Percentiles rank a stretch among this genome's conserved stretches.
phyloP scores from a whole-genome alignment of 2,329 filamentous ascomycete genomes.

The Fusarium coffeatum region DNA sequence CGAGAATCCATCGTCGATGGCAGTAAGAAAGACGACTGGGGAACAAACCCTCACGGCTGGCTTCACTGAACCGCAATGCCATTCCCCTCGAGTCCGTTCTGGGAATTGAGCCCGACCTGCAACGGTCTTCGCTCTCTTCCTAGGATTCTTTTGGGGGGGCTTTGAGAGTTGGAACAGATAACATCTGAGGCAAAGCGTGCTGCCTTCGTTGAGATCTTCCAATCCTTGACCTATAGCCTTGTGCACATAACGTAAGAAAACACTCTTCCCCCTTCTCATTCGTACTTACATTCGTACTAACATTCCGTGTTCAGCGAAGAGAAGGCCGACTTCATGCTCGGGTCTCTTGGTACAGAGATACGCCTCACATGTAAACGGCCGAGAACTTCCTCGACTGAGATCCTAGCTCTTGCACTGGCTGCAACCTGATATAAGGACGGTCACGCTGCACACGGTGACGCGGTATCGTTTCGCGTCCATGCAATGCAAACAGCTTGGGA shows the following conservation, averaged over 20 bases:
- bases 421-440: too few relatives aligned
- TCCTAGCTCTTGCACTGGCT: neutral
- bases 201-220: neutral
- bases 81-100: neutral
- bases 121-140: too few relatives aligned
- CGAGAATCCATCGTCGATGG: too few relatives aligned
- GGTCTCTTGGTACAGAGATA: neutral
- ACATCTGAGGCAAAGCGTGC: neutral
- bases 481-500: too few relatives aligned
- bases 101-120: too few relatives aligned
- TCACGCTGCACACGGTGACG: too few relatives aligned
- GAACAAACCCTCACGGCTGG: too few relatives aligned
- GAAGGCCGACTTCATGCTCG: neutral
- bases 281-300: neutral
- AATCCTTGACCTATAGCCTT: neutral
- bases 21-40: too few relatives aligned
- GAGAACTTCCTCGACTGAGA: neutral
- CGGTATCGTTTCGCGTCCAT: too few relatives aligned
- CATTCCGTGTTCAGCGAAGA: neutral
- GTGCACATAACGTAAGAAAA: neutral
- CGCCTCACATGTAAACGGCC: neutral
- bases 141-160: neutral
- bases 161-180: neutral
- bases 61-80: too few relatives aligned
- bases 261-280: accelerated